Evolutionary conservation across 345 rosid genomes (phyloP), one percentile per base, ranked within the genome.

Genomic region (Cardamine occulta): DNA sequence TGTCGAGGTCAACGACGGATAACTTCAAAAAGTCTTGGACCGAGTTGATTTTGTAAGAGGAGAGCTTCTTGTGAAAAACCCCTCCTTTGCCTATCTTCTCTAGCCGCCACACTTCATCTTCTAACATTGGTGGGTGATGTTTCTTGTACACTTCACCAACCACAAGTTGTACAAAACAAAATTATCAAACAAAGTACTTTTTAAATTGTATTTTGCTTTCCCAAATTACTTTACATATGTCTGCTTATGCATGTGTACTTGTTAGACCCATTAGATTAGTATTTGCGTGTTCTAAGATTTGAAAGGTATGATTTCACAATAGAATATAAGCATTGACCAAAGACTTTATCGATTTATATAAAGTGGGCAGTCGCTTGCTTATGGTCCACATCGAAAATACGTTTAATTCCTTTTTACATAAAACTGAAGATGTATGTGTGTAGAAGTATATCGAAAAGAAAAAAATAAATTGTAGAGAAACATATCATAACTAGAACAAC

Each of bases 11-110:
- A 53, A 91, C 82, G 21, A 73, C 82, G 5, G 86, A 84, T 74
- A 86, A 24, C 73, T 89, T 89, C 73, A 94, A 58, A 80, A 94
- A 89, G 39, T 94, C 97, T 81, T 91, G 97, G 4, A 94, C 97
- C 3, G 86, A 78, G 15, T 82, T 73, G 58, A 94, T 80, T 29
- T 80, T 73, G 0, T 31, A 14, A 14, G 72, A 44, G 3, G 83
- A 7, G 40, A 94, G 86, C 81, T 85, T 94, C 73, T 73, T 89
- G 79, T 93, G 97, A 73, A 93, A 93, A 44, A 90, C 89, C 34
- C 98, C 98, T 40, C 81, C 96, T 84, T 91, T 93, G 19, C 94
- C 94, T 26, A 93, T 89, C 82, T 88, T 93, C 84, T 86, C 85
- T 7, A 90, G 90, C 37, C 98, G 88, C 97, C 98, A 90, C 29